Percentiles rank a stretch among this genome's conserved stretches.
Evolutionary conservation across 345 rosid species (phyloP).

Genomic region (Anacardium occidentale): DNA sequence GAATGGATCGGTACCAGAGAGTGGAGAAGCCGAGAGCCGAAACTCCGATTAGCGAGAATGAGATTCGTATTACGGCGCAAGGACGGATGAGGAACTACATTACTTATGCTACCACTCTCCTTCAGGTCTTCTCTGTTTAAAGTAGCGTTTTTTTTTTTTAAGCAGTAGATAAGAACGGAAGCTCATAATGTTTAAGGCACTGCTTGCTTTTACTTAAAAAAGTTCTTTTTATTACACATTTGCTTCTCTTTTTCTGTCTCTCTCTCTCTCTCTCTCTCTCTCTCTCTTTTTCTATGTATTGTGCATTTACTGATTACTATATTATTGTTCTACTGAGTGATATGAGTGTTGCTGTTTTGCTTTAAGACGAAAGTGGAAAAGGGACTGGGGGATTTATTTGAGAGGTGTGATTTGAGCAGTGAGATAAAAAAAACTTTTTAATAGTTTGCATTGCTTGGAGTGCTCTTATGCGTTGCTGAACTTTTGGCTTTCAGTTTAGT

Average conservation of each 20-base stretch:
- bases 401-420: too few species aligned
- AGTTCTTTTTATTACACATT: neutral
- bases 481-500: too few species aligned
- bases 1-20: constrained; percentile 35
- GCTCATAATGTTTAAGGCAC: neutral
- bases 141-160: neutral
- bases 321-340: neutral
- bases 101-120: constrained; percentile 36
- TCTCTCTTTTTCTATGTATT: too few species aligned
- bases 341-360: neutral
- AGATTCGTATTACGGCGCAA: constrained; percentile 42
- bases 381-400: too few species aligned
- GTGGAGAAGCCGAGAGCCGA: constrained; percentile 34
- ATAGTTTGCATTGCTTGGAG: too few species aligned
- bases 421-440: too few species aligned
- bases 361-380: too few species aligned
- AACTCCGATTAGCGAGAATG: constrained; percentile 35
- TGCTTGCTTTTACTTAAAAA: neutral
- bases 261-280: too few species aligned
- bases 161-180: neutral
- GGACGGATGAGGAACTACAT: constrained; percentile 43
- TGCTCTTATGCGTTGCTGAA: too few species aligned
- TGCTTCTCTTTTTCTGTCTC: too few species aligned
- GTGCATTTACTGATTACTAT: too few species aligned
- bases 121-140: constrained; percentile 24